These are phyloP conservation scores for Epichloe amarillans DNA, from an alignment of 2,329 filamentous ascomycete genomes.

Conservation along the genomic window DNA sequence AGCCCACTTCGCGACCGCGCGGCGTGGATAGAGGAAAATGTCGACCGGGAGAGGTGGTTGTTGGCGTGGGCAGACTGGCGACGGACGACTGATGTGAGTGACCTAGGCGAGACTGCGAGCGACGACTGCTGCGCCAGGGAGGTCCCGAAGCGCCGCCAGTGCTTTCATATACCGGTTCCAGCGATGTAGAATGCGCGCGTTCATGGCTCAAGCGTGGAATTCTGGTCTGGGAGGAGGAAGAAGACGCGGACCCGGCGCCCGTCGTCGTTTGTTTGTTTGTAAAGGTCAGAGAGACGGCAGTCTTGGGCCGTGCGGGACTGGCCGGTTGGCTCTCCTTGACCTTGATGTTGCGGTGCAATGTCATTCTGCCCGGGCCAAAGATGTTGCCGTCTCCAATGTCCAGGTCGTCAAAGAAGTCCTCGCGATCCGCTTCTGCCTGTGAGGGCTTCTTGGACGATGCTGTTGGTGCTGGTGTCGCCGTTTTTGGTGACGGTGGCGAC, in stretches of 20 bases:
- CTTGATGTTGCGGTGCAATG: slow-evolving; percentile 82
- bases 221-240: slow-evolving; percentile 41
- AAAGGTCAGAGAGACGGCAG: slow-evolving; percentile 79
- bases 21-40: slow-evolving; percentile 45
- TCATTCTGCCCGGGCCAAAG: slow-evolving; percentile 68
- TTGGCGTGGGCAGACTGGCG: slow-evolving; percentile 47
- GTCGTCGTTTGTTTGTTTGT: slow-evolving; percentile 54
- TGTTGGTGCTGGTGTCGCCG: background rate
- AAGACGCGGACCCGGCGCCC: background rate
- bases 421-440: slow-evolving; percentile 35
- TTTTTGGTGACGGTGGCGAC: slow-evolving; percentile 8
- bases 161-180: slow-evolving; percentile 90
- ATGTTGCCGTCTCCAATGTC: slow-evolving; percentile 76
- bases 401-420: slow-evolving; percentile 76
- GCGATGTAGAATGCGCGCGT: slow-evolving; percentile 51
- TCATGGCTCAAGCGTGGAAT: slow-evolving; percentile 69
- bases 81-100: slow-evolving; percentile 59
- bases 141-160: slow-evolving; percentile 64
- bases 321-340: slow-evolving; percentile 58
- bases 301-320: slow-evolving; percentile 58
- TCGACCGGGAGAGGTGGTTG: slow-evolving; percentile 40
- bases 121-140: slow-evolving; percentile 37
- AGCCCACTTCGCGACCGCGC: slow-evolving; percentile 44
- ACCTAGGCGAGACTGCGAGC: slow-evolving; percentile 53
- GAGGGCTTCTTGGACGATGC: slow-evolving; percentile 16